A percentile compares a stretch with the other conserved stretches of the same genome.
phyloP scores from a whole-genome alignment of 2,329 filamentous ascomycete genomes.

The Diaporthe amygdali region DNA sequence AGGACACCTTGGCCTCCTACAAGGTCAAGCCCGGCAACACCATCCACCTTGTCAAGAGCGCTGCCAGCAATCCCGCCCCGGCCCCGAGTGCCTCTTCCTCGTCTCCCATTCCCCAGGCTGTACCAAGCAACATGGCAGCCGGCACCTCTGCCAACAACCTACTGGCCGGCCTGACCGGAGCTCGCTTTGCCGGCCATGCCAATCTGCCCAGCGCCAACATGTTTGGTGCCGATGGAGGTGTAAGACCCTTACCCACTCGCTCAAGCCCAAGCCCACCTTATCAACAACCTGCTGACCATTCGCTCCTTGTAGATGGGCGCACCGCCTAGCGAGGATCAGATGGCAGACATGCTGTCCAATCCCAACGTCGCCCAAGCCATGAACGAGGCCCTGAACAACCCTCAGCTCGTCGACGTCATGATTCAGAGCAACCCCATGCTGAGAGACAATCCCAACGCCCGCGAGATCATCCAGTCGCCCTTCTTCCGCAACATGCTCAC shows the following conservation, averaged over 20 bases:
- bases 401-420: slow-evolving; percentile 93
- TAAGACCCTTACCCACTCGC: slow-evolving; percentile 54
- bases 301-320: slow-evolving; percentile 76
- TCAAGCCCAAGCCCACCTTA: neutral
- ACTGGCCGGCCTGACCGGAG: slow-evolving; percentile 87
- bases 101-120: slow-evolving; percentile 59
- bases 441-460: slow-evolving; percentile 74
- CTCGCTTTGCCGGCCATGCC: slow-evolving; percentile 90
- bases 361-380: slow-evolving; percentile 27
- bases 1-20: slow-evolving; percentile 81
- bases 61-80: slow-evolving; percentile 76
- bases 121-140: slow-evolving; percentile 79
- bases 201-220: slow-evolving; percentile 85
- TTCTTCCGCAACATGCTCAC: slow-evolving; percentile 92
- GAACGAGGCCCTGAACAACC: slow-evolving; percentile 79
- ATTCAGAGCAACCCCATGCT: slow-evolving; percentile 89
- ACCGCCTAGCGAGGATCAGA: slow-evolving; percentile 78
- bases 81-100: slow-evolving; percentile 48
- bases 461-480: slow-evolving; percentile 86
- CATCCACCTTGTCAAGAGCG: slow-evolving; percentile 95
- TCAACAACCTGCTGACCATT: slow-evolving; percentile 31
- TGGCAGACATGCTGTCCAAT: slow-evolving; percentile 76
- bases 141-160: slow-evolving; percentile 82
- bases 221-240: slow-evolving; percentile 93
- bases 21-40: slow-evolving; percentile 98